Conservation (phyloP, 257 asterid species). For the Solanum habrochaites region DNA sequence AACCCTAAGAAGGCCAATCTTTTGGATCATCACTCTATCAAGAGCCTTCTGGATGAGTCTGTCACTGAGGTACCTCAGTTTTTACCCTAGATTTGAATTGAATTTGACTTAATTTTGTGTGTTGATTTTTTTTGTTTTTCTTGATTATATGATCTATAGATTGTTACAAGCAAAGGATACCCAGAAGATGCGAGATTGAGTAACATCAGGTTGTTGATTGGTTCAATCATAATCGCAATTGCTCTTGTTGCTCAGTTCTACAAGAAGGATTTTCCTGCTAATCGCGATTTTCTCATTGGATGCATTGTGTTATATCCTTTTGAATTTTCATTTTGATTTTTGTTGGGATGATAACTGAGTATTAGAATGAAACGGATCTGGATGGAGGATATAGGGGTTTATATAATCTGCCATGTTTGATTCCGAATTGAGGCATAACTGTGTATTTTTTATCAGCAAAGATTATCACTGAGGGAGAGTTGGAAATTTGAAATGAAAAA, state of each 20-base stretch:
- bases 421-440: neutral
- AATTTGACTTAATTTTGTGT: neutral
- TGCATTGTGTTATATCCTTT: slow-evolving; percentile 95
- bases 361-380: neutral
- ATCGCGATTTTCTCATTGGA: slow-evolving; percentile 64
- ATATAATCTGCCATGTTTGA: neutral
- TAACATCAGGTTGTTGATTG: slow-evolving; percentile 62
- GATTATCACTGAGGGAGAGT: neutral
- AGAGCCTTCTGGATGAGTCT: slow-evolving; percentile 76
- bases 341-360: neutral
- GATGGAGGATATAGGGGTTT: neutral
- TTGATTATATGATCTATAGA: slow-evolving; percentile 22
- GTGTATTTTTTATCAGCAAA: neutral
- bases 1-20: slow-evolving; percentile 62
- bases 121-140: neutral
- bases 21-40: slow-evolving; percentile 78
- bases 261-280: slow-evolving; percentile 84
- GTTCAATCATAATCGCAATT: slow-evolving; percentile 46
- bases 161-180: slow-evolving; percentile 82
- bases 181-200: slow-evolving; percentile 82
- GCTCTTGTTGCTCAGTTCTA: slow-evolving; percentile 95
- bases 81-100: neutral
- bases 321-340: neutral
- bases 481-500: neutral
- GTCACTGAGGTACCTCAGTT: slow-evolving; percentile 53